Evolutionary conservation across 2,329 filamentous ascomycete genomes (phyloP).

Genomic region (Eutypella sp.): DNA sequence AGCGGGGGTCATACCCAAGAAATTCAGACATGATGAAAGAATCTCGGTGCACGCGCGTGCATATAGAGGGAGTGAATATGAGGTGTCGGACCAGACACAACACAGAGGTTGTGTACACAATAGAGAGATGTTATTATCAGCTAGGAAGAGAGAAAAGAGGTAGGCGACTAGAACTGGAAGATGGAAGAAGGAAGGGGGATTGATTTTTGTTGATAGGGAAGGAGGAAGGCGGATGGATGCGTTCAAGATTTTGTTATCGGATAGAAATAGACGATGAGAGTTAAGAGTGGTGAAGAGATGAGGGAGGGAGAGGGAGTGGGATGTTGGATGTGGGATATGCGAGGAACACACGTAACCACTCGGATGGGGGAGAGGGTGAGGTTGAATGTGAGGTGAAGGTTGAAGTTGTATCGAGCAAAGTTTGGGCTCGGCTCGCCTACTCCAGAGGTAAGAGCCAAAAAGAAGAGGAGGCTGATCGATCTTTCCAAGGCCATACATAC

Average conservation of each 20-base stretch:
- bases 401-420: not conserved
- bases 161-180: not conserved
- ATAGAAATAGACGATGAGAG: too few species aligned
- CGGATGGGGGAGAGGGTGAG: not conserved
- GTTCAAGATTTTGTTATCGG: too few species aligned
- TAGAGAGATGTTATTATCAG: too few species aligned
- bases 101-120: not conserved
- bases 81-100: conserved; percentile 4
- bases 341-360: too few species aligned
- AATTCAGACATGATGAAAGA: conserved; percentile 51
- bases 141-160: too few species aligned
- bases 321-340: too few species aligned
- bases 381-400: not conserved
- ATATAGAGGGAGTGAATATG: conserved; percentile 6
- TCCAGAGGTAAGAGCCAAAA: not conserved
- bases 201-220: too few species aligned
- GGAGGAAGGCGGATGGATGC: too few species aligned
- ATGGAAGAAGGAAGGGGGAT: too few species aligned
- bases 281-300: too few species aligned
- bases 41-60: conserved; percentile 20
- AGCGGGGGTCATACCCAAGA: conserved; percentile 42
- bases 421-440: not conserved
- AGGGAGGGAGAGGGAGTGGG: not conserved
- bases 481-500: too few species aligned
- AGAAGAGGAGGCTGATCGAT: not conserved